Base-by-base conservation (phyloP, 306 rosid species). In the Trichosanthes truncata region DNA sequence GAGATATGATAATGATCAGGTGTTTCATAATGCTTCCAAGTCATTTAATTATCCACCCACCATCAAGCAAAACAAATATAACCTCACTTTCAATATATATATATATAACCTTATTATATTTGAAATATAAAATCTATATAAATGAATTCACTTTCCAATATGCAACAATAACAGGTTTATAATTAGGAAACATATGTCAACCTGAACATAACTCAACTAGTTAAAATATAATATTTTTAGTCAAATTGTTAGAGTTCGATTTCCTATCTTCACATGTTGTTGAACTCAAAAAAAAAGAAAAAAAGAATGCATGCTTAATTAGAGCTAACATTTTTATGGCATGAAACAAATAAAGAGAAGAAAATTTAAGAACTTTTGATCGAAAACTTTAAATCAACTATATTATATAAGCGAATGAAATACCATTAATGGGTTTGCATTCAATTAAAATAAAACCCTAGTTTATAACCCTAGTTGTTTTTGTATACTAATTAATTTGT, bases 391-490 rank as follows among this genome's bases (percentile, higher is more conserved):
- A 63, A 33, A 33, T 63, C 11, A 18, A 63, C 71, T 14, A 31
- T 14, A 31, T 31, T 17, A 26, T 15, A 36, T 31, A 31, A 6
- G 23, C 20, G n/a, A 63, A 15, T 63, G 71, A 63, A 17, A 63
- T 15, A 63, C 48, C 46, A 17, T 33, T 35, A 35, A 36, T 18
- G 49, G 48, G 7, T 36, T 36, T 66, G 29, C 45, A 66, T 66
- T 68, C 33, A 40, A 68, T 68, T 38, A 68, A 68, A 40, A 40
- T 21, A 68, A 71, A 71, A 25, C 74, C 74, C 74, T 65, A 65
- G 43, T 18, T 36, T n/a, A 5, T n/a, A 68, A 68, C 52, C 18
- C 74, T 66, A 66, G 18, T 21, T 69, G 33, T 62, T 29, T 61
- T 13, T 31, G 0, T 29, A 1, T 61, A 26, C 21, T 7, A 6